Conservation (phyloP, 1,284 basidiomycete genomes). For the Moniliophthora roreri region DNA sequence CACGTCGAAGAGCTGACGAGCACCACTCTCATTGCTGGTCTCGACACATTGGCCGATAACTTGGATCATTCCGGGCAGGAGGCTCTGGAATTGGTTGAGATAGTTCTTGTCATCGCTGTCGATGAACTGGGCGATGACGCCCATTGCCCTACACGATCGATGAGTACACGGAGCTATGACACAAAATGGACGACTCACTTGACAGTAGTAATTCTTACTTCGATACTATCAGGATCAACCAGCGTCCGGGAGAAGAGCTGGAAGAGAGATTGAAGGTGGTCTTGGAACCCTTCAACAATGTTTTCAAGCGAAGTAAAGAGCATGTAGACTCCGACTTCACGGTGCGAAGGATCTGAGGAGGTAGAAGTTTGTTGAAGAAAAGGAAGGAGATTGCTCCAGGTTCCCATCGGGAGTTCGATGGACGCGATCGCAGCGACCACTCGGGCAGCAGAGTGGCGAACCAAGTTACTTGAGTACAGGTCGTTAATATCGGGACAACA, state of each 20-base stretch:
- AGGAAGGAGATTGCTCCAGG: constrained; percentile 89
- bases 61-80: constrained; percentile 88
- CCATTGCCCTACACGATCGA: constrained; percentile 64
- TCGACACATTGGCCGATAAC: constrained; percentile 91
- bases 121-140: constrained; percentile 93
- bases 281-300: constrained; percentile 86
- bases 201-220: constrained; percentile 91
- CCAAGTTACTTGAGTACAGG: constrained; percentile 62
- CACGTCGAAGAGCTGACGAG: constrained; percentile 92
- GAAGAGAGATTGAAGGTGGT: constrained; percentile 80
- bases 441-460: constrained; percentile 88
- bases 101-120: constrained; percentile 87
- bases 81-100: constrained; percentile 87
- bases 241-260: constrained; percentile 81
- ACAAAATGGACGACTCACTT: constrained; percentile 41
- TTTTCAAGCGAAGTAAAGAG: constrained; percentile 92
- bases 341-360: constrained; percentile 71
- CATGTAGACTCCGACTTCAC: constrained; percentile 91
- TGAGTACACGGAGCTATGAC: not conserved
- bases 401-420: constrained; percentile 80
- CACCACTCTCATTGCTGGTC: constrained; percentile 77
- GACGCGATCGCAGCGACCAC: constrained; percentile 93
- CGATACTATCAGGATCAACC: constrained; percentile 84
- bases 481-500: constrained; percentile 10
- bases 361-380: constrained; percentile 84